phyloP scores from a whole-genome alignment of 805 yeast genomes.

The Isabelozyma heimii region DNA sequence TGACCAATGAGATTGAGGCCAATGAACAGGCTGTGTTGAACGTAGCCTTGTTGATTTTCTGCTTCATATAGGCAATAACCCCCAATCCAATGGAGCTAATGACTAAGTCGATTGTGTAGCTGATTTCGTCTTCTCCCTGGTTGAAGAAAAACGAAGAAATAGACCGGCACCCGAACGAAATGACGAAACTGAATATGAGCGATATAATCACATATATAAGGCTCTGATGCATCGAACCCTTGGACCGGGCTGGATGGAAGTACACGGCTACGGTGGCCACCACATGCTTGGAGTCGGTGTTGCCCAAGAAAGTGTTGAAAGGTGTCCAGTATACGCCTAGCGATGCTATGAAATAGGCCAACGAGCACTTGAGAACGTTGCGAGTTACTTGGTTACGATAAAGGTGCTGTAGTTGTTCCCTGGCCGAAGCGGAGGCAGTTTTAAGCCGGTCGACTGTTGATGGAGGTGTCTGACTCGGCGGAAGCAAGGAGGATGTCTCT shows the following conservation, averaged over 20 bases:
- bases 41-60: constrained; percentile 60
- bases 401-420: neutral
- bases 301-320: constrained; percentile 53
- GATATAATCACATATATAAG: constrained; percentile 57
- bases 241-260: constrained; percentile 77
- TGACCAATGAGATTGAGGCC: constrained; percentile 67
- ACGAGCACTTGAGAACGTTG: constrained; percentile 58
- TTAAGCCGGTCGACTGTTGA: neutral
- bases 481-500: neutral
- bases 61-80: constrained; percentile 65
- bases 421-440: neutral
- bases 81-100: constrained; percentile 60
- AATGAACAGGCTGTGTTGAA: constrained; percentile 81
- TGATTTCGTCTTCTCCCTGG: constrained; percentile 44
- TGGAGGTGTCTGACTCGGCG: neutral
- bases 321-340: constrained; percentile 62
- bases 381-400: constrained; percentile 16
- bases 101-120: constrained; percentile 53
- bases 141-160: constrained; percentile 46
- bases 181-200: constrained; percentile 49
- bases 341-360: constrained; percentile 75
- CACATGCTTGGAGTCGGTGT: constrained; percentile 72
- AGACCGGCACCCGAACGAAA: constrained; percentile 52
- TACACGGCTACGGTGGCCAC: constrained; percentile 82
- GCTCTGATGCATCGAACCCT: constrained; percentile 79